A percentile compares a stretch with the other conserved stretches of the same genome.
These are phyloP conservation scores for Cornus controversa DNA, from an alignment of 148 eudicot genomes.

Conservation along the genomic window DNA sequence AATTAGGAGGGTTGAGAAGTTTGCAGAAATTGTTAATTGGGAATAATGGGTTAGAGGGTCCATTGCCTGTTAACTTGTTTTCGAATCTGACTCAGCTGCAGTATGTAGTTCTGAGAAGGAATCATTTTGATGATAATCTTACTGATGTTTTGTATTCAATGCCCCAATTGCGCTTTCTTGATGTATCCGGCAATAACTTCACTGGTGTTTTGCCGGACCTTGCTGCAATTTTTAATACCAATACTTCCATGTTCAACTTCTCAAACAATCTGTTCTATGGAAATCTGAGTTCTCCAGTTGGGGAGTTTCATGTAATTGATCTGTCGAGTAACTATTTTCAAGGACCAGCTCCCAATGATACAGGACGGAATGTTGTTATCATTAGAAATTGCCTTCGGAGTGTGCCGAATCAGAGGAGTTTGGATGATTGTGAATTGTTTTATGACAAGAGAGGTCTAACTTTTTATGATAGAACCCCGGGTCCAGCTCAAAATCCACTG, in stretches of 20 bases:
- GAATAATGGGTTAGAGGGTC: constrained; percentile 26
- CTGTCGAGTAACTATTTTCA: constrained; percentile 35
- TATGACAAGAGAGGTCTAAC: constrained; percentile 22
- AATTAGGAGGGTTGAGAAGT: constrained; percentile 23
- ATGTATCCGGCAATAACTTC: constrained; percentile 36
- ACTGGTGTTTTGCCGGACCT: constrained; percentile 26
- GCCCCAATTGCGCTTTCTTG: constrained; percentile 21
- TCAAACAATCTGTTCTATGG: constrained; percentile 39
- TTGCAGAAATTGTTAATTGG: constrained; percentile 22
- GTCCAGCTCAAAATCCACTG: constrained; percentile 14
- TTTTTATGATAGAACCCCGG: constrained; percentile 9
- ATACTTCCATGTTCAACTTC: constrained; percentile 22
- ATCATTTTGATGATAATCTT: constrained; percentile 20
- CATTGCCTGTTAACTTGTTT: constrained; percentile 15
- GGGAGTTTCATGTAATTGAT: constrained; percentile 19
- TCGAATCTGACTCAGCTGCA: constrained; percentile 12
- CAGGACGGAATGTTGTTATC: neutral
- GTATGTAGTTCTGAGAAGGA: constrained; percentile 18
- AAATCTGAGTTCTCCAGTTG: constrained; percentile 20
- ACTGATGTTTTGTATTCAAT: constrained; percentile 18
- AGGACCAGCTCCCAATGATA: constrained; percentile 21
- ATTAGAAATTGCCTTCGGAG: constrained; percentile 27
- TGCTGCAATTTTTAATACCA: constrained; percentile 2
- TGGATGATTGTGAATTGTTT: constrained; percentile 25
- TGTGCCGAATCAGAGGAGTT: constrained; percentile 28